Evolutionary conservation across 768 basidiomycete species (phyloP).

Genomic region (Gymnopilus dilepis): DNA sequence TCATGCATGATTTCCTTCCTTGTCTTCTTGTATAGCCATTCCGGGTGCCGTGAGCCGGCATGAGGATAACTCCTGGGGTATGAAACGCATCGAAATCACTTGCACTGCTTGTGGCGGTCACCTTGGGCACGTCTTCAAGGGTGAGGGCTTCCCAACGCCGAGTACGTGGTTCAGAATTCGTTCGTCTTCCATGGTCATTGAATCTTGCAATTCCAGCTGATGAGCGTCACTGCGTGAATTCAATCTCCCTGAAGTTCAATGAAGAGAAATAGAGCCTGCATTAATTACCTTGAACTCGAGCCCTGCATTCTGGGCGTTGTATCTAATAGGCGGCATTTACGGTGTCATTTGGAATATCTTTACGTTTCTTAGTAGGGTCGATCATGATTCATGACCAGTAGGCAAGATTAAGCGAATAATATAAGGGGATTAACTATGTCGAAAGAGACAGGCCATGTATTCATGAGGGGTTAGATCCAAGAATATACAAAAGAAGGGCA

Average conservation of each 20-base stretch:
- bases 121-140: constrained; percentile 94
- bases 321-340: too few species aligned
- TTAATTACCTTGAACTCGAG: background rate
- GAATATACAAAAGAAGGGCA: constrained; percentile 25
- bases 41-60: constrained; percentile 87
- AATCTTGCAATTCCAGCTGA: constrained; percentile 53
- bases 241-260: constrained; percentile 79
- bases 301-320: constrained; percentile 8
- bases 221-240: constrained; percentile 91
- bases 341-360: background rate
- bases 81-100: constrained; percentile 82
- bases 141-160: constrained; percentile 82
- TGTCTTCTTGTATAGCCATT: constrained; percentile 56
- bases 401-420: background rate
- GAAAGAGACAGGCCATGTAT: constrained; percentile 1
- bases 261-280: constrained; percentile 43
- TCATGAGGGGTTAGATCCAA: constrained; percentile 21
- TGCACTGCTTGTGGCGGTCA: constrained; percentile 93
- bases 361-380: too few species aligned
- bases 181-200: background rate
- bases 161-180: constrained; percentile 52
- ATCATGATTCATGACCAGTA: background rate
- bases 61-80: constrained; percentile 70
- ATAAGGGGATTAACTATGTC: background rate
- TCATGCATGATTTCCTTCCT: constrained; percentile 4